phyloP scores from a whole-genome alignment of 139 green algal species.

The Chlamydomonas sphaeroides region DNA sequence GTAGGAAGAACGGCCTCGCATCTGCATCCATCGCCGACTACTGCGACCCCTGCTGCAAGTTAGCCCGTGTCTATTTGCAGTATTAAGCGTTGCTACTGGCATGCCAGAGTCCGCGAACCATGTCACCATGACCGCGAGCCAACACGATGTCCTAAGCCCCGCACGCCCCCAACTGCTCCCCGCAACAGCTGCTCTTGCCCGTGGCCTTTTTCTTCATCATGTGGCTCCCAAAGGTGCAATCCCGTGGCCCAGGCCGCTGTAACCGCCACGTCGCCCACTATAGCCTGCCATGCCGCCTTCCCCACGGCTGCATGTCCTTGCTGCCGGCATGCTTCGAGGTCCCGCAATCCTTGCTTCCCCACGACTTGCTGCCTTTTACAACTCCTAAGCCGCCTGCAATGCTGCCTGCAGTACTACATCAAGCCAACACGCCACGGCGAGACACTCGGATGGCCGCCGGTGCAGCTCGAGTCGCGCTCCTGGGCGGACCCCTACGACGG shows the following conservation, averaged over 20 bases:
- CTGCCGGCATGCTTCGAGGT: no score
- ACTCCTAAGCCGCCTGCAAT: no score
- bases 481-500: conserved; percentile 64
- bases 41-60: background rate
- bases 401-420: conserved; percentile 80
- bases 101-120: no score
- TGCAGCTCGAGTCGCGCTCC: conserved; percentile 58
- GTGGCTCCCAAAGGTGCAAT: conserved; percentile 81
- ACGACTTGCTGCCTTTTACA: no score
- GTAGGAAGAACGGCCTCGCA: background rate
- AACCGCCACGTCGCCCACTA: no score
- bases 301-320: no score
- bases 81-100: background rate
- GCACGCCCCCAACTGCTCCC: no score
- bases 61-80: background rate
- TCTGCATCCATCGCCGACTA: background rate
- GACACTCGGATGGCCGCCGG: conserved; percentile 36
- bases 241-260: no score
- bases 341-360: no score
- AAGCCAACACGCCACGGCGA: conserved; percentile 47
- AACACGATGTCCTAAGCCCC: no score
- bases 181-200: conserved; percentile 10
- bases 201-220: conserved; percentile 55
- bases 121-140: no score
- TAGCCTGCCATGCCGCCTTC: no score